Evolutionary conservation across 768 basidiomycete genomes (phyloP).

Genomic region (Phylloporus rhodoxanthus): DNA sequence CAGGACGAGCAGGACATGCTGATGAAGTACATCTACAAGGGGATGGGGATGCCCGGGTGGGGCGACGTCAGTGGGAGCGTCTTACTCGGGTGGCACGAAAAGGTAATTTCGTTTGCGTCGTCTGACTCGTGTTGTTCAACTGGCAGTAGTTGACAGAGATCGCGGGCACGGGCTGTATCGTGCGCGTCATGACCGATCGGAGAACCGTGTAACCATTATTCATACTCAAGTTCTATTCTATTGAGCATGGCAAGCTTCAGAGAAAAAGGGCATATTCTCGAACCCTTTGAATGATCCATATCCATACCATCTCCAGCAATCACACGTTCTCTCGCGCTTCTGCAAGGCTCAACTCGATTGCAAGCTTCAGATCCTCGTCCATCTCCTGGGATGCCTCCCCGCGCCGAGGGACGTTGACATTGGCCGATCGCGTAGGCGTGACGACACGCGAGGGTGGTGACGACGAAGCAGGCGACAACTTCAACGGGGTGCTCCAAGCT

Average conservation of each 20-base stretch:
- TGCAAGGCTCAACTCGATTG: slow-evolving; percentile 64
- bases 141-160: slow-evolving; percentile 75
- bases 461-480: slow-evolving; percentile 14
- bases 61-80: slow-evolving; percentile 63
- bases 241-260: neutral
- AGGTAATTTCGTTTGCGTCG: slow-evolving; percentile 46
- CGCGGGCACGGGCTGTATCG: slow-evolving; percentile 92
- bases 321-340: slow-evolving; percentile 32
- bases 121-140: neutral
- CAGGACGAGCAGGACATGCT: slow-evolving; percentile 80
- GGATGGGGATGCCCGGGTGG: slow-evolving; percentile 67
- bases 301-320: neutral
- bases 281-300: neutral
- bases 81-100: slow-evolving; percentile 86
- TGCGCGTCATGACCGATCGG: slow-evolving; percentile 74
- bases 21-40: slow-evolving; percentile 99
- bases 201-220: slow-evolving; percentile 39
- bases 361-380: slow-evolving; percentile 61
- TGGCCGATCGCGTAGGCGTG: slow-evolving; percentile 8
- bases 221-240: no score
- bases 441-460: slow-evolving; percentile 15
- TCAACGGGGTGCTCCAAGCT: slow-evolving; percentile 39
- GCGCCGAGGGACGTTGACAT: slow-evolving; percentile 10
- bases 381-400: slow-evolving; percentile 33
- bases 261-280: neutral